These are phyloP conservation scores for Arxiozyma bovina DNA, from an alignment of 1,139 yeast species.

Conservation along the genomic window DNA sequence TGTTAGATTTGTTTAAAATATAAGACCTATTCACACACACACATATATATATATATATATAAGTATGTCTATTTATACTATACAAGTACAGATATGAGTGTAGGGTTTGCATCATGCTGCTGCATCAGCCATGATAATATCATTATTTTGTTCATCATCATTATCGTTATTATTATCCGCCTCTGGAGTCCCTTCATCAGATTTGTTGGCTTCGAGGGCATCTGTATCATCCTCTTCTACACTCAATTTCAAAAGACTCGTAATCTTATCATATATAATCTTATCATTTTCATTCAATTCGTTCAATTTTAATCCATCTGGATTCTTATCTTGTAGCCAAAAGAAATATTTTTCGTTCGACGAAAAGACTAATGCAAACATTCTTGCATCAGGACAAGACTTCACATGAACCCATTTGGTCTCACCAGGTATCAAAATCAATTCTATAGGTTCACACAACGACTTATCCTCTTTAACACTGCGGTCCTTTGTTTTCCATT, in stretches of 20 bases:
- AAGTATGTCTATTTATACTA: no score
- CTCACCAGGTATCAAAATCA: slow-evolving; percentile 86
- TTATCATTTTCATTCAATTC: slow-evolving; percentile 58
- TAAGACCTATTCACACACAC: neutral
- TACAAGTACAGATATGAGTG: neutral
- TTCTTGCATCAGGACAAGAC: slow-evolving; percentile 76
- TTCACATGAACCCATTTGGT: slow-evolving; percentile 70
- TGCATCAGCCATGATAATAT: slow-evolving; percentile 7
- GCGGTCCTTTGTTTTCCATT: slow-evolving; percentile 51
- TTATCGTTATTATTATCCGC: slow-evolving; percentile 4
- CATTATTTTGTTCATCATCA: slow-evolving; percentile 8
- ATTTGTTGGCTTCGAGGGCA: slow-evolving; percentile 7
- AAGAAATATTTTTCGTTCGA: slow-evolving; percentile 79
- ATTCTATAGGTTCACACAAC: slow-evolving; percentile 48
- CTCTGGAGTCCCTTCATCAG: slow-evolving; percentile 9
- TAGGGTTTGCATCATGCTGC: slow-evolving; percentile 1
- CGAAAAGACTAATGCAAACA: slow-evolving; percentile 74
- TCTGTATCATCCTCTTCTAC: slow-evolving; percentile 31
- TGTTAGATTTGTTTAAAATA: slow-evolving; percentile 40
- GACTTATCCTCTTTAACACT: slow-evolving; percentile 27
- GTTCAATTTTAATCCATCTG: slow-evolving; percentile 42
- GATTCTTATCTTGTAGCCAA: slow-evolving; percentile 87
- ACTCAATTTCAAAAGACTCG: slow-evolving; percentile 40
- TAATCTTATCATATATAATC: slow-evolving; percentile 43
- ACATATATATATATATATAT: slow-evolving; percentile 4